phyloP scores from a whole-genome alignment of 179 eudicot species.

The Sideroxylon spinosum region DNA sequence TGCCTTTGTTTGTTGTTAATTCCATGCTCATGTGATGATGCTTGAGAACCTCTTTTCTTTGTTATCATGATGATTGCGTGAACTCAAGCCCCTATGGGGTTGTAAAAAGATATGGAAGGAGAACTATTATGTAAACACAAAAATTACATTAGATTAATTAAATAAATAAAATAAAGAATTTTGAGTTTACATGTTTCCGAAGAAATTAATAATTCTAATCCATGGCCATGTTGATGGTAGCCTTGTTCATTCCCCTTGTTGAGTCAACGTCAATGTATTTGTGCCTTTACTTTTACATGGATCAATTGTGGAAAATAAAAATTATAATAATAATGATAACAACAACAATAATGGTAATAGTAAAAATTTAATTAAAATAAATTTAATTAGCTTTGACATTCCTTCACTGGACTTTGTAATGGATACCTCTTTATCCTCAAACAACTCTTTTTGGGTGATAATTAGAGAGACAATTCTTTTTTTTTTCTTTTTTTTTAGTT shows the following conservation, averaged over 20 bases:
- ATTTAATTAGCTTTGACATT: too few relatives aligned
- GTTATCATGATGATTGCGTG: not conserved
- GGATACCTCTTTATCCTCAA: too few relatives aligned
- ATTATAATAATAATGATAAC: too few relatives aligned
- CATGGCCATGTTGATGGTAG: not conserved
- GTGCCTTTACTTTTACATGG: too few relatives aligned
- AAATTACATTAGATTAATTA: not conserved
- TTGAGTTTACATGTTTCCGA: not conserved
- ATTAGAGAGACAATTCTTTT: too few relatives aligned
- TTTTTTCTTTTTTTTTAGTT: too few relatives aligned
- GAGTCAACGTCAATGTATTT: not conserved
- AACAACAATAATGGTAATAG: too few relatives aligned
- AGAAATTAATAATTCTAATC: not conserved
- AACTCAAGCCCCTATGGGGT: not conserved
- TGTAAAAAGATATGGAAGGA: not conserved
- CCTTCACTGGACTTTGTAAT: too few relatives aligned
- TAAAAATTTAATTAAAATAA: too few relatives aligned
- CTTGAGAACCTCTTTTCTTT: not conserved
- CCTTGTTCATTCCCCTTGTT: not conserved
- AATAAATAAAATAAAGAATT: not conserved
- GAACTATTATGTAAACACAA: not conserved
- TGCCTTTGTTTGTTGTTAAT: not conserved
- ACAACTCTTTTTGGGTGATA: too few relatives aligned
- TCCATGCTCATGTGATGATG: not conserved
- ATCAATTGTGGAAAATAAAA: too few relatives aligned